Conservation (phyloP, 495 filamentous ascomycete species). For the Tuber magnatum region DNA sequence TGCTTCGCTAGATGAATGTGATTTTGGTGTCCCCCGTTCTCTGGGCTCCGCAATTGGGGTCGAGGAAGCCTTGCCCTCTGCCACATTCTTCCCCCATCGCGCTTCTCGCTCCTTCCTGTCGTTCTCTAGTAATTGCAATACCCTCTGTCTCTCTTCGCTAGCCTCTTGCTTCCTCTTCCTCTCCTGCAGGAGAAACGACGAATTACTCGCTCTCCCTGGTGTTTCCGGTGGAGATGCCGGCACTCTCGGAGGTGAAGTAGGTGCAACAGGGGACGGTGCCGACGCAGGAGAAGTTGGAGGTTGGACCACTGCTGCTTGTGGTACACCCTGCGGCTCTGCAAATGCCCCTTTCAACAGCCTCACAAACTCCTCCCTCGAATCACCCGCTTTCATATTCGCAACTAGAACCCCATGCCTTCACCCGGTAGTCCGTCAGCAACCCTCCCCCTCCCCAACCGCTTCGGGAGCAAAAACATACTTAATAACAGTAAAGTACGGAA, state of each 20-base stretch:
- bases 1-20: constrained; percentile 42
- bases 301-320: constrained; percentile 11
- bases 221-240: constrained; percentile 10
- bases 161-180: constrained; percentile 51
- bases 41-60: neutral
- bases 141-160: constrained; percentile 53
- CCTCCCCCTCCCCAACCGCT: neutral
- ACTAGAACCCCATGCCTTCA: constrained; percentile 40
- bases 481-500: constrained; percentile 71
- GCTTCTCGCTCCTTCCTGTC: constrained; percentile 60
- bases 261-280: neutral
- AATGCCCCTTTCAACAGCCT: constrained; percentile 21
- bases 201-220: constrained; percentile 18
- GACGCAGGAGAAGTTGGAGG: neutral
- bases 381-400: constrained; percentile 38
- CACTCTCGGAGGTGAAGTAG: constrained; percentile 8
- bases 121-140: constrained; percentile 57
- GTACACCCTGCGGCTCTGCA: constrained; percentile 23
- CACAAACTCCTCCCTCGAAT: constrained; percentile 34
- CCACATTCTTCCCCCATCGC: constrained; percentile 43
- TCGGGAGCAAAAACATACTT: constrained; percentile 47
- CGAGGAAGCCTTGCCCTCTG: neutral
- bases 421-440: neutral
- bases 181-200: constrained; percentile 48
- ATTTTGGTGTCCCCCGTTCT: constrained; percentile 20